Base-by-base conservation (phyloP, 2,329 filamentous ascomycete genomes). In the Cyphellophora europaea region DNA sequence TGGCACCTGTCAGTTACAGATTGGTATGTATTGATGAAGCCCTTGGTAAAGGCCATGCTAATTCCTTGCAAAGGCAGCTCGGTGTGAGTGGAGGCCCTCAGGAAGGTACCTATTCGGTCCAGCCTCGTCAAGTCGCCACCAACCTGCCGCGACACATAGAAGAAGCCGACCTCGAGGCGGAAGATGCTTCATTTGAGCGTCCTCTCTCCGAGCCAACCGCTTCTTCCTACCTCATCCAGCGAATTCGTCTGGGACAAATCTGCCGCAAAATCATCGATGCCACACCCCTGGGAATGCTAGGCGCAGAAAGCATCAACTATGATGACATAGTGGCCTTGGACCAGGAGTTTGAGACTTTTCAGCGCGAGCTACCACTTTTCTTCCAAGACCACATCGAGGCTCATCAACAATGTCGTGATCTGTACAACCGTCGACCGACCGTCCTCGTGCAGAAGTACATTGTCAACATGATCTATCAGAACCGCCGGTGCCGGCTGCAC, bases 171-270 rank as follows among this genome's bases (percentile, higher is more conserved):
- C 51, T 68, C 2, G 31, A 40, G 4, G 17, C 34, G 10, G 36
- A 36, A 5, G 31, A 27, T n/a, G 27, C 43, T 14, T 32, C 36
- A 4, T 45, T 50, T 5, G 43, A 51, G 4, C 39, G 44, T 12
- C 55, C 62, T 1, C 33, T 54, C 0, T 50, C 52, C 3, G 50
- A 56, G 11, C 61, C 63, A 6, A 67, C 65, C 0, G 48, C 50
- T 10, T 66, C 65, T 59, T 61, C 62, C 5, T 69, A 66, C 37
- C 61, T 58, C 15, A 47, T 67, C 4, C 52, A 60, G 19, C 57
- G 65, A 1, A 50, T 65, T n/a, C 56, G 54, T 17, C 45, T 68
- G 6, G 57, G 57, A 11, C 50, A 56, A 19, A 44, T 61, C 3
- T 63, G 59, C 29, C 57, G 64, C 3, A 49, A 54, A 5, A 54